Conservation (phyloP, 2,329 filamentous ascomycete genomes). For the Fusarium tuaranense region DNA sequence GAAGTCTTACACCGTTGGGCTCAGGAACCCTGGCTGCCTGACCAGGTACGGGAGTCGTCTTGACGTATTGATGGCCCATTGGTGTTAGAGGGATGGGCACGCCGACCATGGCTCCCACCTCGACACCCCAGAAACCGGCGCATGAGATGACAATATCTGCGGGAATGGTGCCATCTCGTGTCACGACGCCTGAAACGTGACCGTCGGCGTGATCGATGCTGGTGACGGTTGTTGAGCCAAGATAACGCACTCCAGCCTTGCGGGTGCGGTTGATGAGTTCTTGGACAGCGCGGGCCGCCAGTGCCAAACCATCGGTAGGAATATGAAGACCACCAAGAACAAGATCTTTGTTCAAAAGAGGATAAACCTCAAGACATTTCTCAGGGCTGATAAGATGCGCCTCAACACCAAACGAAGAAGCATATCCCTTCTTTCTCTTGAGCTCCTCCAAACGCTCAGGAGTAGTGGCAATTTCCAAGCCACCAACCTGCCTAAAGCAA, state of each 20-base stretch:
- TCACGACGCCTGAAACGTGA: constrained; percentile 67
- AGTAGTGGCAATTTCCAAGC: constrained; percentile 72
- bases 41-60: constrained; percentile 65
- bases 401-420: constrained; percentile 70
- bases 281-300: constrained; percentile 71
- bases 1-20: constrained; percentile 63
- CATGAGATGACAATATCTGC: constrained; percentile 73
- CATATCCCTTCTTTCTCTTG: constrained; percentile 72
- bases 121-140: constrained; percentile 75
- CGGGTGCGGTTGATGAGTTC: constrained; percentile 69
- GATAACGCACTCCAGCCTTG: constrained; percentile 68
- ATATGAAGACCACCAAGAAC: constrained; percentile 71
- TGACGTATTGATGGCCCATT: constrained; percentile 73
- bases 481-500: constrained; percentile 74
- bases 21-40: constrained; percentile 50
- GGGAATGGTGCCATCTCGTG: constrained; percentile 59
- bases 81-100: constrained; percentile 69
- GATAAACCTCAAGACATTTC: constrained; percentile 66
- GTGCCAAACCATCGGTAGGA: constrained; percentile 69
- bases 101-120: constrained; percentile 71
- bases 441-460: constrained; percentile 69
- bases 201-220: constrained; percentile 63
- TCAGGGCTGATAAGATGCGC: constrained; percentile 63
- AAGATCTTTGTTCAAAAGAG: constrained; percentile 63
- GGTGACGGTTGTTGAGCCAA: constrained; percentile 67